phyloP scores from a whole-genome alignment of 1,139 yeast genomes.

The Geotrichum phurueaensis region DNA sequence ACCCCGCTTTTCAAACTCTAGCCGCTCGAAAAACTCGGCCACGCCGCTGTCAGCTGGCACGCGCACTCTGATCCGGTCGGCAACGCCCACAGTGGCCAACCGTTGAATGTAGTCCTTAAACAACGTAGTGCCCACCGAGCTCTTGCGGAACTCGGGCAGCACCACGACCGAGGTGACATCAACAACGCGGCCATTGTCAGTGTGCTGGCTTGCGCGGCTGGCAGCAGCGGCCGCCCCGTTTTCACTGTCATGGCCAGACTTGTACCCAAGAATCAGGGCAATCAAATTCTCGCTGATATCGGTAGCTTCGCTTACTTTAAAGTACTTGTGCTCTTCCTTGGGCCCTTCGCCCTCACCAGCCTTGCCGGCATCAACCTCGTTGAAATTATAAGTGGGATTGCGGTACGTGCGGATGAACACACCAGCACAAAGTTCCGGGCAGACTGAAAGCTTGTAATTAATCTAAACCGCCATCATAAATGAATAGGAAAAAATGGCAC shows the following conservation, averaged over 20 bases:
- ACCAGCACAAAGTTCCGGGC: slow-evolving; percentile 90
- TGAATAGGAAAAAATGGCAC: not conserved
- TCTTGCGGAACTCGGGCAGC: slow-evolving; percentile 71
- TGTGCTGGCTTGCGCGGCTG: slow-evolving; percentile 45
- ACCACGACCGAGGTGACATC: slow-evolving; percentile 82
- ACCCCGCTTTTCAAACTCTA: not conserved
- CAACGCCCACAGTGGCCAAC: slow-evolving; percentile 79
- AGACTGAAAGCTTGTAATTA: slow-evolving; percentile 62
- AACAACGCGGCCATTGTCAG: slow-evolving; percentile 64
- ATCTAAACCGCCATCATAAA: slow-evolving; percentile 2
- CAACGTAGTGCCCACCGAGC: slow-evolving; percentile 76
- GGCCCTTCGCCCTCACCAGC: slow-evolving; percentile 21
- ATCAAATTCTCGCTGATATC: slow-evolving; percentile 57
- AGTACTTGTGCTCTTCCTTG: not conserved
- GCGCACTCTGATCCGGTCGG: slow-evolving; percentile 35
- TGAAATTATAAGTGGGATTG: slow-evolving; percentile 5
- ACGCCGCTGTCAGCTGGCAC: not conserved
- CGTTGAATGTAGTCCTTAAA: slow-evolving; percentile 88
- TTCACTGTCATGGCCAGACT: slow-evolving; percentile 42
- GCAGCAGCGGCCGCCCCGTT: slow-evolving; percentile 55
- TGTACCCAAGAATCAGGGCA: slow-evolving; percentile 82
- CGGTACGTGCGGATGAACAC: slow-evolving; percentile 67
- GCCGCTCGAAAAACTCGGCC: not conserved
- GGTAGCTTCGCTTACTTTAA: slow-evolving; percentile 20
- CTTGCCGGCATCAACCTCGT: slow-evolving; percentile 21